Conservation (phyloP, 129 eudicot species). For the Tanacetum coccineum region DNA sequence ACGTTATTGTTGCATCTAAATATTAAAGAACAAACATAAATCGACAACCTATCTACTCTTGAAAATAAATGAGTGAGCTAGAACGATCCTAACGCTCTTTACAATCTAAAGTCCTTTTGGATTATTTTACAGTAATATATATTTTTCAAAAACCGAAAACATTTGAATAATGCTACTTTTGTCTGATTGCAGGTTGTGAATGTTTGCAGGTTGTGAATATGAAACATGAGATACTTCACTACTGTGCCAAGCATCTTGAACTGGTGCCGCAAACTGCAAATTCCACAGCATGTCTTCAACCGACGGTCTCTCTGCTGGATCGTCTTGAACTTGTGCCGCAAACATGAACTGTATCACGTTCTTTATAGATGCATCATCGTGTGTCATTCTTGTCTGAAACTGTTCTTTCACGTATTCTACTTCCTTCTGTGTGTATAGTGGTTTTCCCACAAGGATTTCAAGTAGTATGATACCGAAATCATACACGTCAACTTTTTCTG, state of each 20-base stretch:
- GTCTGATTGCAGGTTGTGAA: constrained; percentile 30
- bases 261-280: constrained; percentile 87
- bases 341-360: constrained; percentile 44
- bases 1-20: constrained; percentile 16
- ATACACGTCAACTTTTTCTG: constrained; percentile 59
- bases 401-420: constrained; percentile 49
- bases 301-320: constrained; percentile 74
- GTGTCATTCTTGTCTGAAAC: constrained; percentile 45
- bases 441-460: constrained; percentile 63
- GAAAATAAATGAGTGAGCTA: constrained; percentile 16
- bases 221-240: constrained; percentile 64
- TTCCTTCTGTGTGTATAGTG: constrained; percentile 42
- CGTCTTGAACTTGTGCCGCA: too few relatives aligned
- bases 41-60: constrained; percentile 24
- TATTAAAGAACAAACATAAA: constrained; percentile 20
- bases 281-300: constrained; percentile 93
- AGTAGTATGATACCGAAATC: constrained; percentile 81
- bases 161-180: constrained; percentile 8
- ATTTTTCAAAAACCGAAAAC: not conserved
- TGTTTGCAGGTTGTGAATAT: too few relatives aligned
- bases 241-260: constrained; percentile 67
- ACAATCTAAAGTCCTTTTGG: constrained; percentile 8
- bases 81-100: constrained; percentile 21
- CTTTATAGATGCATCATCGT: constrained; percentile 55
- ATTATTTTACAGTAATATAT: constrained; percentile 8